A percentile compares a stretch with the other conserved stretches of the same genome.
phyloP scores from a whole-genome alignment of 306 rosid species.

The Prunus campanulata region DNA sequence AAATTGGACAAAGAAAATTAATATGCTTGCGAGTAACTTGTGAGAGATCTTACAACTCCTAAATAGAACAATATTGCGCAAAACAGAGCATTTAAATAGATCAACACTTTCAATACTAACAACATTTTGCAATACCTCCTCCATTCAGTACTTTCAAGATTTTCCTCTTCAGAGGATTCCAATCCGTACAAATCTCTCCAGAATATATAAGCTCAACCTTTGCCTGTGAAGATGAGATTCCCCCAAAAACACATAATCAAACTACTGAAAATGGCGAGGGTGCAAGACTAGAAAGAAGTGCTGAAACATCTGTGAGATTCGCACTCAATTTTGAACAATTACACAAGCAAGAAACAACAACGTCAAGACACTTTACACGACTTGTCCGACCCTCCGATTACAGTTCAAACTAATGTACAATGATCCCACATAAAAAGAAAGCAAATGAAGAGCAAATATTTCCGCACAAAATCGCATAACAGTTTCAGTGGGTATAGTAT shows the following conservation, averaged over 20 bases:
- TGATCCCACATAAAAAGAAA: slow-evolving; percentile 34
- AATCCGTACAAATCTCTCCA: no score
- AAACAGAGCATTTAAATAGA: no score
- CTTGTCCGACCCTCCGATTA: slow-evolving; percentile 44
- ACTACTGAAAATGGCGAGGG: neutral
- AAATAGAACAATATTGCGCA: no score
- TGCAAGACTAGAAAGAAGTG: neutral
- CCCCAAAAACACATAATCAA: neutral
- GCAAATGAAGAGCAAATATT: slow-evolving; percentile 31
- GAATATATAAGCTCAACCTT: neutral
- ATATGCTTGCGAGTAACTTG: no score
- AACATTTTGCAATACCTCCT: no score
- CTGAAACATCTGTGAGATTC: neutral
- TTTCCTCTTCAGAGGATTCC: no score
- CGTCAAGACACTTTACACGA: slow-evolving; percentile 34
- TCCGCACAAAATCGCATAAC: slow-evolving; percentile 32
- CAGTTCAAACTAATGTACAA: slow-evolving; percentile 43
- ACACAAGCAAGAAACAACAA: slow-evolving; percentile 13
- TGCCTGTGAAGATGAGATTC: neutral
- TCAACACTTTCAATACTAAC: no score
- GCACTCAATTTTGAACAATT: neutral
- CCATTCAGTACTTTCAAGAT: no score
- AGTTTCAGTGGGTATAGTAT: slow-evolving; percentile 27
- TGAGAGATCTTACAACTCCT: no score
- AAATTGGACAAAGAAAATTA: no score